Conservation (phyloP, 768 basidiomycete genomes). For the Mycena rebaudengoi region DNA sequence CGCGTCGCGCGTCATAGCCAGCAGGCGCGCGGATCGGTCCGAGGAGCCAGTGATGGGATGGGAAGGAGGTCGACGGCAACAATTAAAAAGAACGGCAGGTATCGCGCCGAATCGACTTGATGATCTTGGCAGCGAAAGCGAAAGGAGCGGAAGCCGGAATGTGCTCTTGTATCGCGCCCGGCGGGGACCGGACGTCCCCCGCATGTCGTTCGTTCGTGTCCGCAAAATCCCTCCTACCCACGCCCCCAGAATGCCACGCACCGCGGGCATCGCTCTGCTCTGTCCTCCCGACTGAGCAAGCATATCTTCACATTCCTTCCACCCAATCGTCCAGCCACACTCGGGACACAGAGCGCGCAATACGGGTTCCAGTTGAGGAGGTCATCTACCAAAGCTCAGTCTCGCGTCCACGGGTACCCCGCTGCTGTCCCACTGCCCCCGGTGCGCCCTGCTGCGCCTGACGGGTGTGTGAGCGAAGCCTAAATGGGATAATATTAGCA, state of each 20-base stretch:
- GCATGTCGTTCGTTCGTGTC: slow-evolving; percentile 19
- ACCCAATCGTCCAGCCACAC: slow-evolving; percentile 55
- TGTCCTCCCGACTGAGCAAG: slow-evolving; percentile 23
- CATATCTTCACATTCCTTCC: slow-evolving; percentile 52
- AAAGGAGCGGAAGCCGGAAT: no score
- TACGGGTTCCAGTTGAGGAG: slow-evolving; percentile 27
- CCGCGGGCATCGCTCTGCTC: slow-evolving; percentile 11
- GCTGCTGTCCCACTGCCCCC: slow-evolving; percentile 56
- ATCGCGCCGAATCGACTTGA: slow-evolving; percentile 12
- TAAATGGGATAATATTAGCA: slow-evolving; percentile 34
- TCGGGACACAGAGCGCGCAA: slow-evolving; percentile 49
- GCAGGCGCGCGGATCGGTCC: slow-evolving; percentile 14
- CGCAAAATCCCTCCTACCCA: slow-evolving; percentile 8
- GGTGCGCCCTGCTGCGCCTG: slow-evolving; percentile 75
- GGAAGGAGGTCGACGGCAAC: slow-evolving; percentile 7
- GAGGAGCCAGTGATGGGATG: neutral
- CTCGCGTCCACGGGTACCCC: slow-evolving; percentile 54
- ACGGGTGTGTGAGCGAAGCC: slow-evolving; percentile 89
- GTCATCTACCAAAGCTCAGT: slow-evolving; percentile 64
- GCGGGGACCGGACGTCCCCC: slow-evolving; percentile 15
- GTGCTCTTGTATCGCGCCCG: neutral
- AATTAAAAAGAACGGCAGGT: slow-evolving; percentile 14
- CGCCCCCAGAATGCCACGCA: slow-evolving; percentile 2
- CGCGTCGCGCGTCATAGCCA: slow-evolving; percentile 18
- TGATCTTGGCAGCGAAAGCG: neutral